Evolutionary conservation across 1,284 basidiomycete species (phyloP).

Genomic region (Microbotryomycetes sp.): DNA sequence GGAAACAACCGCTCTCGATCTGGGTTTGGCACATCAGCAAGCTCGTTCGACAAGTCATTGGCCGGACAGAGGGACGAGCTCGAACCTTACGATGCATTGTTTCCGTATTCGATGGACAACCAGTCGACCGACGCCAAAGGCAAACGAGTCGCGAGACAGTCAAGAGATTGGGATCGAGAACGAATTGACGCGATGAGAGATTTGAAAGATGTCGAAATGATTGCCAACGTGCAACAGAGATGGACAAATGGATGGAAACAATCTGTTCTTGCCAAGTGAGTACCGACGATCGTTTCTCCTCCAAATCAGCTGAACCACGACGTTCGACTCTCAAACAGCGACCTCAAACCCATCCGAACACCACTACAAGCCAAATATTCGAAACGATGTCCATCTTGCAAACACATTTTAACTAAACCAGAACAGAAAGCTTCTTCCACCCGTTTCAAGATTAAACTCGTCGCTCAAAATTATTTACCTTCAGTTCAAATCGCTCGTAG

Average conservation of each 20-base stretch:
- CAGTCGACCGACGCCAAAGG: conserved; percentile 10
- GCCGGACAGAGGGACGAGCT: conserved; percentile 22
- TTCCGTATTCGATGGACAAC: conserved; percentile 2
- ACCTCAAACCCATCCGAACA: conserved; percentile 77
- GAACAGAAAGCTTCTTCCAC: conserved; percentile 92
- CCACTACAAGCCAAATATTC: conserved; percentile 87
- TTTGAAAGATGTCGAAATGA: conserved; percentile 55
- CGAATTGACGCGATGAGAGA: conserved; percentile 63
- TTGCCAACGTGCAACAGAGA: conserved; percentile 67
- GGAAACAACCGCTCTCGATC: too few species aligned
- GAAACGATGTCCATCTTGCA: conserved; percentile 88
- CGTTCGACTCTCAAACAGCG: conserved; percentile 47
- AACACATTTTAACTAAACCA: conserved; percentile 95
- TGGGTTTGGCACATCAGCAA: background rate
- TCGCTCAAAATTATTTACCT: conserved; percentile 88
- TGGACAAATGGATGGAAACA: conserved; percentile 75
- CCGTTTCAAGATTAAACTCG: conserved; percentile 93
- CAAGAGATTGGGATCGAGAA: conserved; percentile 57
- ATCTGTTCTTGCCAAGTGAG: conserved; percentile 59
- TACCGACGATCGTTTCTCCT: conserved; percentile 16
- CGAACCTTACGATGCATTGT: conserved; percentile 20
- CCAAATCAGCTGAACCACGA: background rate
- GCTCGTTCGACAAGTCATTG: background rate
- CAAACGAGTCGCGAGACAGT: too few species aligned
- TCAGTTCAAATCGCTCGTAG: conserved; percentile 53